phyloP scores from a whole-genome alignment of 768 basidiomycete species.

The Tulasnella sp. region DNA sequence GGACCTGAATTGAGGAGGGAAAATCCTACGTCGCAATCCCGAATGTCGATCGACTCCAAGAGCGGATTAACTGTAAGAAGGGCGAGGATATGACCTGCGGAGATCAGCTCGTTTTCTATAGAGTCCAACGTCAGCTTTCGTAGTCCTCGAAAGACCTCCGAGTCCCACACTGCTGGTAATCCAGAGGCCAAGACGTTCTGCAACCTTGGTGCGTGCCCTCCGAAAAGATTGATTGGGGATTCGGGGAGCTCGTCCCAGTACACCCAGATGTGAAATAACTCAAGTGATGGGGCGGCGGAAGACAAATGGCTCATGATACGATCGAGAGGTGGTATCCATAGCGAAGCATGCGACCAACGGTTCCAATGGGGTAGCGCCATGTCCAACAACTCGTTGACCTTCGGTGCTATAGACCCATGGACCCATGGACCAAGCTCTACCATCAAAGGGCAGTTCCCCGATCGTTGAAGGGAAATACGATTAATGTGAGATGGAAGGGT shows the following conservation, averaged over 20 bases:
- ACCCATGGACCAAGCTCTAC: neutral
- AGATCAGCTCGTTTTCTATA: no score
- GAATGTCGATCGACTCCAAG: neutral
- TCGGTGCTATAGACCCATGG: neutral
- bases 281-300: neutral
- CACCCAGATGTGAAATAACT: neutral
- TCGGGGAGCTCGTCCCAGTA: no score
- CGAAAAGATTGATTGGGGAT: no score
- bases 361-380: neutral
- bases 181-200: no score
- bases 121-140: no score
- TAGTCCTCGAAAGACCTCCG: no score
- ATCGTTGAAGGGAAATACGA: neutral
- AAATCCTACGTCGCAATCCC: neutral
- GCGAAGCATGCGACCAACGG: neutral
- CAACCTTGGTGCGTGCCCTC: no score
- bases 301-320: neutral
- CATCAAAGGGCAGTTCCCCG: neutral
- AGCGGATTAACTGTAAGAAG: neutral
- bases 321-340: neutral
- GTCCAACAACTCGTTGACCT: neutral
- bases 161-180: no score
- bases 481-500: neutral
- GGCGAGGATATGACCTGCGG: conserved; percentile 46
- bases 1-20: neutral